Base-by-base conservation (phyloP, 768 basidiomycete species). In the Tulasnella sp. region DNA sequence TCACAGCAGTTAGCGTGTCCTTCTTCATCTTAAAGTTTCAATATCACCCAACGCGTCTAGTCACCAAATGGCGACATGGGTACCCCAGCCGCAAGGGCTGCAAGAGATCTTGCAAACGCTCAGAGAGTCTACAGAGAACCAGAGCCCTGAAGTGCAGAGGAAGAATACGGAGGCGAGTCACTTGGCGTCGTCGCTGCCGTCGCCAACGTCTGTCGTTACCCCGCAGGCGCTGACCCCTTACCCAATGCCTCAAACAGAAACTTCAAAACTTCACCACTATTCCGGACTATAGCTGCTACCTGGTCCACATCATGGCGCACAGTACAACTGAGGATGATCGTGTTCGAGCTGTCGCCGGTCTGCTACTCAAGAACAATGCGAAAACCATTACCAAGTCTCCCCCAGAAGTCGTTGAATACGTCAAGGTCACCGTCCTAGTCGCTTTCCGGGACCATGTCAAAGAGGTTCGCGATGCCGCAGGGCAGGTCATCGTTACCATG, bases 351-450 rank as follows among this genome's bases (percentile, higher is more conserved):
- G 97, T 98, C 87, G 97, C 97, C 36, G 97, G 97, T 62, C 94
- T 98, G 83, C 88, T 98, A 34, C 91, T 99, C 86, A 99, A 99
- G 91, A 99, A 99, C 86, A 96, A 96, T 83, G 90, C 94, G 68
- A 89, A 91, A 79, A 89, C 93, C 82, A 92, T 96, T 84, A 88
- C 96, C 77, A 88, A 88, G 72, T 89, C 91, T 9, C 87, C 91
- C 34, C 87, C 88, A 24, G 90, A 92, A 72, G 92, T 96, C 31
- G 88, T 89, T 40, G 87, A 90, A 74, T 94, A 91, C 84, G 91
- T 94, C 81, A 94, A 96, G 86, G 87, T 86, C 40, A 90, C 92
- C 71, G 90, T 95, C 40, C 90, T 96, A 8, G 88, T 90, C 81
- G 94, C 94, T 21, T 98, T 98, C 86, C 89, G 87, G 82, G 94